A percentile compares a stretch with the other conserved stretches of the same genome.
These are phyloP conservation scores for Fraxinus cuspidata DNA, from an alignment of 257 asterid species.

Conservation along the genomic window DNA sequence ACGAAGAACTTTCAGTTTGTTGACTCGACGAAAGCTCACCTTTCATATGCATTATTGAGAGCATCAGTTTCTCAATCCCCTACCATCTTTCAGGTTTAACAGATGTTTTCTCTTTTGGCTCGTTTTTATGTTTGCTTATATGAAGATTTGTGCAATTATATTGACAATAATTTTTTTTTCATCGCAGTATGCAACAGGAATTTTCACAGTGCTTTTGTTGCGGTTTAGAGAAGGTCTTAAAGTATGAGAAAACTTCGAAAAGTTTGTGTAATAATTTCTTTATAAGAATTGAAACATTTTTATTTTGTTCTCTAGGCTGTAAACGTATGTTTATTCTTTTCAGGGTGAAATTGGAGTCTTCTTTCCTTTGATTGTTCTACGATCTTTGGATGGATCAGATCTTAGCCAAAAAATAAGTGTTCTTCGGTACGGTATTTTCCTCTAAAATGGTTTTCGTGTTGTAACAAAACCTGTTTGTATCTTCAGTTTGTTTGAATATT, in stretches of 20 bases:
- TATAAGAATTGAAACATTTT: conserved; percentile 17
- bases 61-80: conserved; percentile 84
- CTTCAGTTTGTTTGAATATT: conserved; percentile 21
- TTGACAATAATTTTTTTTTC: conserved; percentile 32
- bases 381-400: conserved; percentile 87
- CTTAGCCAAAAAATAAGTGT: conserved; percentile 72
- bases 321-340: conserved; percentile 25
- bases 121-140: conserved; percentile 20
- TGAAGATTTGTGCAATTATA: conserved; percentile 26
- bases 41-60: conserved; percentile 83
- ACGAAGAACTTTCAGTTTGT: conserved; percentile 78
- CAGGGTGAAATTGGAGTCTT: conserved; percentile 98
- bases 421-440: conserved; percentile 69
- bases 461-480: conserved; percentile 19
- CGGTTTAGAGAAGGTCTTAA: conserved; percentile 93
- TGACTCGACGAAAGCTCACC: conserved; percentile 91
- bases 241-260: conserved; percentile 46
- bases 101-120: conserved; percentile 22
- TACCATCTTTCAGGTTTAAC: conserved; percentile 77
- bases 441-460: conserved; percentile 21
- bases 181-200: conserved; percentile 88
- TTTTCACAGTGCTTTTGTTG: conserved; percentile 79
- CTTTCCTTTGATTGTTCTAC: conserved; percentile 87
- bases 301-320: conserved; percentile 29
- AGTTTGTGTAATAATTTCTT: conserved; percentile 13